These are phyloP conservation scores for Lathyrus aphaca DNA, from an alignment of 306 rosid genomes.

Conservation along the genomic window DNA sequence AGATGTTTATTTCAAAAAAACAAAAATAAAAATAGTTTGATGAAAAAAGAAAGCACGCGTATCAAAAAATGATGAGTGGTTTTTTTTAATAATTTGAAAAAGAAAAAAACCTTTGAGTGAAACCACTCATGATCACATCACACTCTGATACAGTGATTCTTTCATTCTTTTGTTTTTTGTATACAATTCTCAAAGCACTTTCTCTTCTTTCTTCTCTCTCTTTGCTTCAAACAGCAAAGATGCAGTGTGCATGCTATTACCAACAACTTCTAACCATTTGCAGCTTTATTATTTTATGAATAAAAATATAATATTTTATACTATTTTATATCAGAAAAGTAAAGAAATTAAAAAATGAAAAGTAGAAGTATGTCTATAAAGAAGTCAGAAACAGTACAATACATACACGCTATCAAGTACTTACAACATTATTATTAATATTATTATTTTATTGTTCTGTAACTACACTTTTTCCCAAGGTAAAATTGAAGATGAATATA, in stretches of 20 bases:
- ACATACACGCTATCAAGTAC: slow-evolving; percentile 22
- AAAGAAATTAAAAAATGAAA: neutral
- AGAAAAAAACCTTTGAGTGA: slow-evolving; percentile 88
- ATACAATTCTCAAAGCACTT: slow-evolving; percentile 39
- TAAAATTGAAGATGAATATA: too few species aligned
- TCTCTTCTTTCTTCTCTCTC: neutral
- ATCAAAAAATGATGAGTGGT: slow-evolving; percentile 54
- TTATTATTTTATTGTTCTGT: neutral
- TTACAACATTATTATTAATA: neutral
- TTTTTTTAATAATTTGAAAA: slow-evolving; percentile 46
- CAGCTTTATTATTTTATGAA: slow-evolving; percentile 61
- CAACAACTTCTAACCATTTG: slow-evolving; percentile 56
- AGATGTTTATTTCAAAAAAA: too few species aligned
- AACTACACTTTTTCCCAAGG: too few species aligned
- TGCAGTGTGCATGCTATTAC: slow-evolving; percentile 70
- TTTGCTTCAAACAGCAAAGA: slow-evolving; percentile 48
- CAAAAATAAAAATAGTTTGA: slow-evolving; percentile 20
- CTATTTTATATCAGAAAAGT: neutral
- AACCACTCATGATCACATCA: slow-evolving; percentile 54
- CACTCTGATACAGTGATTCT: slow-evolving; percentile 34
- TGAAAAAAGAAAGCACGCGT: slow-evolving; percentile 81
- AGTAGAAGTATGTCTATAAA: slow-evolving; percentile 1
- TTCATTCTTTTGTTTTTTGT: slow-evolving; percentile 1
- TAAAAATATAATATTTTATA: neutral
- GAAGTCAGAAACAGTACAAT: slow-evolving; percentile 8